Evolutionary conservation across 768 basidiomycete species (phyloP), one percentile per base, ranked within the genome.

Genomic region (Tricholoma sp.): DNA sequence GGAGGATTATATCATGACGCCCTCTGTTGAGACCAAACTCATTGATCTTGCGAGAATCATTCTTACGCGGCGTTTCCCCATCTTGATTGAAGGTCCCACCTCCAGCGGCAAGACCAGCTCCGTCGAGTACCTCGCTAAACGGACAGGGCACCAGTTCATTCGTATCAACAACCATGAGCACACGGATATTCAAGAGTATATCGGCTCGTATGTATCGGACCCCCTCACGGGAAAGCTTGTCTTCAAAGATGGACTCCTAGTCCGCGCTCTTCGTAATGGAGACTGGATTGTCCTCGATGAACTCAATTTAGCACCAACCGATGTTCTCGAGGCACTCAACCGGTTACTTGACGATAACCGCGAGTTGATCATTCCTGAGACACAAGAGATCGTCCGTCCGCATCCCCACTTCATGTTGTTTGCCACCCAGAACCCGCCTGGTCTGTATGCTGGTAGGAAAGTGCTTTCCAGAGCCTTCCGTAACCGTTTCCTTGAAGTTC

Each of bases 81-180:
- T 99, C 14, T 79, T 99, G 9, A 96, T 99, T 56, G 96, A 99
- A 74, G 97, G 97, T 1, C 97, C 96, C 0, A 99, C 97, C 0
- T 98, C 97, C 1, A 90, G 88, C 56, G 97, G 97, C 37, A 99
- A 99, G 77, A 99, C 97, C 2, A 94, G 92, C 63, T 91, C 96
- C 0, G 85, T 99, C 46, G 95, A 98, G 72, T 98, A 95, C 70
- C 82, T 99, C 27, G 96, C 97, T 5, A 84, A 83, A 59, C 81
- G 89, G 55, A 97, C 94, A 0, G 96, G 97, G 0, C 97, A 99
- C 75, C 85, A 82, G 34, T 98, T 98, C 71, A 86, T 99, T 29
- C 91, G 97, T 39, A 98, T 99, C 79, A 99, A 99, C 75, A 99
- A 99, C 66, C 97, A 99, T 73, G 97, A 99, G 61, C 97, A 98